phyloP scores from a whole-genome alignment of 2,329 filamentous ascomycete species.

The Colletotrichum falcatum region DNA sequence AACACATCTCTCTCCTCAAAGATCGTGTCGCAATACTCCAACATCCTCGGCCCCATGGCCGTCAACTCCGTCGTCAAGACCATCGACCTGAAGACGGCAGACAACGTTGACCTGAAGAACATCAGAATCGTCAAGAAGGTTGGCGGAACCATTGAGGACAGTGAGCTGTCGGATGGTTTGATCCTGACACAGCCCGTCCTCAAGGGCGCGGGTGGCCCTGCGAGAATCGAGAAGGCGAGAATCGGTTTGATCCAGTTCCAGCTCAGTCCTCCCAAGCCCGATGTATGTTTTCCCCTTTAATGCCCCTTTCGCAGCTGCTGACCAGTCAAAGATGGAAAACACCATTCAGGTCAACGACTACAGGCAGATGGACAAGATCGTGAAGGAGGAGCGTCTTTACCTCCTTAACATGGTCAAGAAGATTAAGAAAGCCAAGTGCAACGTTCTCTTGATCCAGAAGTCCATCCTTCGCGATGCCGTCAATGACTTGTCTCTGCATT shows the following conservation, averaged over 20 bases:
- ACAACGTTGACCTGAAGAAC: slow-evolving; percentile 96
- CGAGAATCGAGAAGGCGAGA: slow-evolving; percentile 94
- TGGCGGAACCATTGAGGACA: slow-evolving; percentile 97
- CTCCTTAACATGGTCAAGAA: slow-evolving; percentile 99
- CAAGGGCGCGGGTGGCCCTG: slow-evolving; percentile 91
- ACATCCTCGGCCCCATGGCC: slow-evolving; percentile 95
- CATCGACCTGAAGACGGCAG: slow-evolving; percentile 93
- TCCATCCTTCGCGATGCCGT: slow-evolving; percentile 97
- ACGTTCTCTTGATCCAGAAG: slow-evolving; percentile 97
- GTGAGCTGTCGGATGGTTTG: slow-evolving; percentile 94
- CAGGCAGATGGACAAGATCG: slow-evolving; percentile 99
- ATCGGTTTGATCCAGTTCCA: slow-evolving; percentile 99
- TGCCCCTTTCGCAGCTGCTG: slow-evolving; percentile 37
- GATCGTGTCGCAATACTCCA: slow-evolving; percentile 97
- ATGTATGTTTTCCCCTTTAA: slow-evolving; percentile 68
- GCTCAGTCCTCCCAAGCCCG: slow-evolving; percentile 96
- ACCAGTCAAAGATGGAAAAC: slow-evolving; percentile 86
- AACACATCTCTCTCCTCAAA: slow-evolving; percentile 98
- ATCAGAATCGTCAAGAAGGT: slow-evolving; percentile 98
- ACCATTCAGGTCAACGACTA: slow-evolving; percentile 99
- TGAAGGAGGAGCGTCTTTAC: slow-evolving; percentile 98
- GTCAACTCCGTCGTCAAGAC: slow-evolving; percentile 96
- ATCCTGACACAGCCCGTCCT: slow-evolving; percentile 93
- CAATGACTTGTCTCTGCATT: slow-evolving; percentile 97
- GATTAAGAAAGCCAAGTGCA: slow-evolving; percentile 99